phyloP scores from a whole-genome alignment of 108 stramenopile genomes.

The Cylindrotheca closterium region DNA sequence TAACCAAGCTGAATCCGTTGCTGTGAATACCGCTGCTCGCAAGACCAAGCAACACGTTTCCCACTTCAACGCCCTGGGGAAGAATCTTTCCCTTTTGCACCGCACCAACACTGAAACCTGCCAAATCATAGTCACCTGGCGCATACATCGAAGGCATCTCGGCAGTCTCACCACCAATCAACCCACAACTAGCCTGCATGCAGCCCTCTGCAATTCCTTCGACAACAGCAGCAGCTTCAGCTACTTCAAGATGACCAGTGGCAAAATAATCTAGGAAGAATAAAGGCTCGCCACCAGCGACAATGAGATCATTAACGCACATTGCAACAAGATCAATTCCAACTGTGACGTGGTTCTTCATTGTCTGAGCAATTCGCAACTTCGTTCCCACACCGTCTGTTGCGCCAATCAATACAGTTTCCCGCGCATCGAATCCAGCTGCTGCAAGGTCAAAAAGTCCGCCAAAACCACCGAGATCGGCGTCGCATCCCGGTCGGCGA shows the following conservation, averaged over 20 bases:
- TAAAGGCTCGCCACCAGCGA: conserved; percentile 94
- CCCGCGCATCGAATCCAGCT: conserved; percentile 85
- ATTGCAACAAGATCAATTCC: conserved; percentile 97
- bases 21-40: conserved; percentile 96
- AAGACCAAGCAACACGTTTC: conserved; percentile 92
- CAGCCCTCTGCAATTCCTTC: conserved; percentile 95
- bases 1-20: conserved; percentile 97
- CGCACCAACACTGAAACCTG: conserved; percentile 97
- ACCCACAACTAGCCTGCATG: conserved; percentile 90
- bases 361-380: conserved; percentile 86
- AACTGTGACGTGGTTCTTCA: conserved; percentile 81
- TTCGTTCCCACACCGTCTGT: conserved; percentile 99
- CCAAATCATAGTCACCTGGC: conserved; percentile 97
- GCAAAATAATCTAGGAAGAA: conserved; percentile 99
- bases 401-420: conserved; percentile 94
- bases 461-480: conserved; percentile 96
- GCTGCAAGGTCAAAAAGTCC: conserved; percentile 95
- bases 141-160: conserved; percentile 99
- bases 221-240: conserved; percentile 93
- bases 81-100: conserved; percentile 82
- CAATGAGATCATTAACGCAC: conserved; percentile 98
- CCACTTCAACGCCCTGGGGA: conserved; percentile 76
- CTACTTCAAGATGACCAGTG: conserved; percentile 88
- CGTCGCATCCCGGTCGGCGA: conserved; percentile 89
- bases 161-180: conserved; percentile 98